Evolutionary conservation across 2,329 filamentous ascomycete genomes (phyloP).

Genomic region (Alternaria solani): DNA sequence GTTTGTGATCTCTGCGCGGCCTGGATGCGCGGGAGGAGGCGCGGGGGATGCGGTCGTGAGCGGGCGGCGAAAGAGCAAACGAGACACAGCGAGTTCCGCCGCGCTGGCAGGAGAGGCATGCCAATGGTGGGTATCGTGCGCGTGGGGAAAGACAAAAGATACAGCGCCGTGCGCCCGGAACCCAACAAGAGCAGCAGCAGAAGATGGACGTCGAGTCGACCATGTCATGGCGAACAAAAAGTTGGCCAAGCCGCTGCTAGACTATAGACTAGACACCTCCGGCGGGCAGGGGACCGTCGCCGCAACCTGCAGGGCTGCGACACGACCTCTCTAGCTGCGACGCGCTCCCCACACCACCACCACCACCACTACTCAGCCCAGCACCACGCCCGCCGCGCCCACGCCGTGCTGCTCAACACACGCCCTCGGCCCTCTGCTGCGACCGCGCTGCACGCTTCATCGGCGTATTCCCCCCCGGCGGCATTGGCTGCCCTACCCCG

Average conservation of each 20-base stretch:
- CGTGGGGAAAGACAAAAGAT: background rate
- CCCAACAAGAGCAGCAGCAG: background rate
- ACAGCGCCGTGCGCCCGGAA: constrained; percentile 6
- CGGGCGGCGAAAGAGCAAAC: constrained; percentile 51
- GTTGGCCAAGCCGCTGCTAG: constrained; percentile 26
- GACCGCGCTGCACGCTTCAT: constrained; percentile 3
- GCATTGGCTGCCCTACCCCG: constrained; percentile 41
- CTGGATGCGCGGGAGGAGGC: constrained; percentile 41
- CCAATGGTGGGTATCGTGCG: constrained; percentile 11
- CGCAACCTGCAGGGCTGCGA: constrained; percentile 15
- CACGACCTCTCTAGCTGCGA: constrained; percentile 27
- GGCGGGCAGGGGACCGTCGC: constrained; percentile 22
- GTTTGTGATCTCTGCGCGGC: constrained; percentile 22
- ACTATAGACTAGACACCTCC: constrained; percentile 16
- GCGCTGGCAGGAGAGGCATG: constrained; percentile 40
- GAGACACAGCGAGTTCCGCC: constrained; percentile 49
- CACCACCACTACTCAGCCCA: constrained; percentile 5
- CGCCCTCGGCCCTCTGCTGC: background rate
- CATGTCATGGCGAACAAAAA: constrained; percentile 34
- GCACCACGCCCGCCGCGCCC: background rate
- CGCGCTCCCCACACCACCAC: constrained; percentile 24
- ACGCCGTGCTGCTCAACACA: background rate
- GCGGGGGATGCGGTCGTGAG: constrained; percentile 26
- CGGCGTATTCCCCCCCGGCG: constrained; percentile 1
- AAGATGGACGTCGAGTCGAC: constrained; percentile 3